phyloP scores from a whole-genome alignment of 2,329 filamentous ascomycete species.

The Paraphoma sp. region DNA sequence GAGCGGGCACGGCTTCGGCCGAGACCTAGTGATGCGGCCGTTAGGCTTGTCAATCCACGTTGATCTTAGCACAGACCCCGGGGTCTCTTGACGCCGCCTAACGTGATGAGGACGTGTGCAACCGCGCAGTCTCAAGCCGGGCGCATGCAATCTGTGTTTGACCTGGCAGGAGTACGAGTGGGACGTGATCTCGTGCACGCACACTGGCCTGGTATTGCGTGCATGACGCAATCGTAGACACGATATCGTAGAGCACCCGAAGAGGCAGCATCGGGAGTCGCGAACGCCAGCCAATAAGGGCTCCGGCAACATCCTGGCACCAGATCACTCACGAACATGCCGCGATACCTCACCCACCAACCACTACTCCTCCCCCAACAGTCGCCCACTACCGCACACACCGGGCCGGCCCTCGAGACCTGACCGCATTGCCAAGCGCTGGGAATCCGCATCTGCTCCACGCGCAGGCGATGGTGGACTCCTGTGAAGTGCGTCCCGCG shows the following conservation, averaged over 20 bases:
- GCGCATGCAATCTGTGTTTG: too few relatives aligned
- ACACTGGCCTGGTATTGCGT: too few relatives aligned
- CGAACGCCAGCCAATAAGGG: conserved; percentile 1
- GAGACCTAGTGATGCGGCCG: neutral
- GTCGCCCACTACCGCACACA: neutral
- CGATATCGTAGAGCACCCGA: neutral
- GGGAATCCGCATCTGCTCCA: conserved; percentile 12
- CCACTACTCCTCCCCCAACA: neutral
- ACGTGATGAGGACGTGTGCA: neutral
- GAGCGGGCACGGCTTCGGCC: too few relatives aligned
- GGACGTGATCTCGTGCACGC: too few relatives aligned
- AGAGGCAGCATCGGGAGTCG: neutral
- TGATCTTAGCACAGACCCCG: neutral
- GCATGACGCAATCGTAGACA: too few relatives aligned
- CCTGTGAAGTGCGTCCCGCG: conserved; percentile 27
- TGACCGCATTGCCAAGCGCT: conserved; percentile 6
- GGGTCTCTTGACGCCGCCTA: neutral
- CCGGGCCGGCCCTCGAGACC: neutral
- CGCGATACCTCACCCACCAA: conserved; percentile 1
- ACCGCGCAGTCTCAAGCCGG: neutral
- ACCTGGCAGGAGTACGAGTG: too few relatives aligned
- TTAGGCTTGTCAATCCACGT: neutral
- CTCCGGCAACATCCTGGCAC: too few relatives aligned
- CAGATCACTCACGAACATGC: conserved; percentile 2
- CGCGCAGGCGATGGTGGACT: conserved; percentile 36